Base-by-base conservation (phyloP, 768 basidiomycete species). In the Rhodosporidiobolus odoratus region DNA sequence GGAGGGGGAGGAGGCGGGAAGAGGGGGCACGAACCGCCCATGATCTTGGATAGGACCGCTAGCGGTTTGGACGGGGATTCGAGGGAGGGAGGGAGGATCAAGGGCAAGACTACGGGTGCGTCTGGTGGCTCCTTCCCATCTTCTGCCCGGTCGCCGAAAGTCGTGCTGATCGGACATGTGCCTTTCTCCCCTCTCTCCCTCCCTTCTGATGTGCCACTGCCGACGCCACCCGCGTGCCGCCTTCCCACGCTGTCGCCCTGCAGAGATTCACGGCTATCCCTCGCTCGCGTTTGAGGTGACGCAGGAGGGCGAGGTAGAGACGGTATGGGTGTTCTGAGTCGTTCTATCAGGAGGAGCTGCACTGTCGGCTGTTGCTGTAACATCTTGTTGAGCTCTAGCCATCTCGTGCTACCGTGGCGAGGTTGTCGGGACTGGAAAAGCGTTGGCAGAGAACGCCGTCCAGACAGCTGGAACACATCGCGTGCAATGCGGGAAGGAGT, bases 261-360 rank as follows among this genome's bases (percentile, higher is more conserved):
- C 58, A 73, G 72, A 73, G 62, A 63, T 69, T 32, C 65, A 73
- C 41, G 72, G 72, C 8, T 73, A 63, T 53, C 65, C 68, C 21
- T 65, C 65, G 13, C 40, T 73, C 52, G 72, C 65, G 13, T 37
- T 69, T n/a, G 72, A 73, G 53, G 65, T 71, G 13, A 73, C 72
- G 19, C 47, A 35, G 25, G 21, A 48, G 21, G 60, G 68, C 23
- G 68, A 66, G n/a, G 41, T 73, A 35, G 72, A 73, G 58, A 73
- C 72, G 13, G 57, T 73, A 25, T 73, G 72, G 72, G 4, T 69
- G 43, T 73, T 66, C 61, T 73, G 52, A 57, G 34, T 45, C 27
- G n/a, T n/a, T n/a, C n/a, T n/a, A n/a, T n/a, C n/a, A n/a, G n/a
- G n/a, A n/a, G n/a, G n/a, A n/a, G n/a, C n/a, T n/a, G n/a, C n/a